phyloP scores from a whole-genome alignment of 1,139 yeast species.

The Blastobotrys aristatus region DNA sequence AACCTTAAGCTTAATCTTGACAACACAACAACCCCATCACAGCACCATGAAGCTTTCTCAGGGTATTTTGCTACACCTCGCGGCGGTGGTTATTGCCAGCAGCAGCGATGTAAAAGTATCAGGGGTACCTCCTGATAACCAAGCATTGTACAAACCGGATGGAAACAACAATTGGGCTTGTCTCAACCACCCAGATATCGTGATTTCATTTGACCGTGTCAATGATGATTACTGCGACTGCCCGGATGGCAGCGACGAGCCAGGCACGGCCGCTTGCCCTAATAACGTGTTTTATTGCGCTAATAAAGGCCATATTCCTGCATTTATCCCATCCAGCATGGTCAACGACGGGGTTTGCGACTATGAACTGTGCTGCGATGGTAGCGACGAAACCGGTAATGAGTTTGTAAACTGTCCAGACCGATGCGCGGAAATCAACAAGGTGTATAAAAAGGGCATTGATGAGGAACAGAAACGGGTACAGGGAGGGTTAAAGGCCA shows the following conservation, averaged over 20 bases:
- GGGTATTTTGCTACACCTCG: background rate
- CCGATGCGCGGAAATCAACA: conserved; percentile 50
- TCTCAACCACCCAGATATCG: conserved; percentile 57
- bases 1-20: background rate
- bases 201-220: conserved; percentile 54
- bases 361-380: conserved; percentile 86
- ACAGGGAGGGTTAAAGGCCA: conserved; percentile 34
- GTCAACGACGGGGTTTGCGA: conserved; percentile 94
- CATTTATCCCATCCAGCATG: conserved; percentile 44
- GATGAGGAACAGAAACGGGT: conserved; percentile 32
- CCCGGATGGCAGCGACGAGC: conserved; percentile 97
- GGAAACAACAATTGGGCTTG: conserved; percentile 60
- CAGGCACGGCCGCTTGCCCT: conserved; percentile 85
- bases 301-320: conserved; percentile 58
- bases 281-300: conserved; percentile 63
- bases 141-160: conserved; percentile 48
- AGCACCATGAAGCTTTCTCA: background rate
- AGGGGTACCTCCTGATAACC: background rate
- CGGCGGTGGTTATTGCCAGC: background rate
- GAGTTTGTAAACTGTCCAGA: conserved; percentile 23
- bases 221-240: conserved; percentile 94
- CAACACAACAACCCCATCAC: background rate
- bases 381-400: conserved; percentile 67
- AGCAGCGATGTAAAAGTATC: background rate
- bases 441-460: conserved; percentile 34